Percentiles rank a stretch among this genome's conserved stretches.
Evolutionary conservation across 495 filamentous ascomycete species (phyloP).

Genomic region (Ascobolus immersus): DNA sequence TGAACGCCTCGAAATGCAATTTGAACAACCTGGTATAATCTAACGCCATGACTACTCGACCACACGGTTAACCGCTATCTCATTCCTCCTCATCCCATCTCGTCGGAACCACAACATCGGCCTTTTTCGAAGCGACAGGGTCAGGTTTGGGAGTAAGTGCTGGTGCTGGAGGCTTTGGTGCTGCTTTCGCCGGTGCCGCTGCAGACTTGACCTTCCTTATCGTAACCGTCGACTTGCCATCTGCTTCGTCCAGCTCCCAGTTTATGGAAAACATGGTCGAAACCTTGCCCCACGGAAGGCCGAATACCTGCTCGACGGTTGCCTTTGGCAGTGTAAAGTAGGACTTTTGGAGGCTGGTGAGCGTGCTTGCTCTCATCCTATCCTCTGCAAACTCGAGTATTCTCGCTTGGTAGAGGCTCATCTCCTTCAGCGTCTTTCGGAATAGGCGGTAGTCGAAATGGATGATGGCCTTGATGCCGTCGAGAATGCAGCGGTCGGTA

Average conservation of each 20-base stretch:
- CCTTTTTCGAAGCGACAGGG: no score
- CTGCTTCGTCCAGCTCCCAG: conserved; percentile 42
- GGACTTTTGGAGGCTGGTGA: conserved; percentile 59
- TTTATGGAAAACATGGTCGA: conserved; percentile 38
- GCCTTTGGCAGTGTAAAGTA: conserved; percentile 48
- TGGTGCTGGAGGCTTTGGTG: no score
- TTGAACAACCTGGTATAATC: no score
- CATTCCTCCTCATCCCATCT: no score
- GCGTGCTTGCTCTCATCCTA: conserved; percentile 38
- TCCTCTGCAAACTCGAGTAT: conserved; percentile 61
- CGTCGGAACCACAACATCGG: no score
- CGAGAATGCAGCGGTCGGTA: conserved; percentile 34
- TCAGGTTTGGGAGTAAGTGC: no score
- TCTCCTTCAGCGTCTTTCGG: conserved; percentile 38
- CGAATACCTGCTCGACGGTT: conserved; percentile 37
- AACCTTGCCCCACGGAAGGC: conserved; percentile 40
- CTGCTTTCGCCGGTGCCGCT: conserved; percentile 1
- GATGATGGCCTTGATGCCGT: conserved; percentile 41
- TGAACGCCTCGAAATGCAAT: no score
- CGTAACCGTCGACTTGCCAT: conserved; percentile 41
- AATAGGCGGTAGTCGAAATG: conserved; percentile 65
- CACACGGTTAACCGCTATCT: no score
- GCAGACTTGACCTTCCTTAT: conserved; percentile 25
- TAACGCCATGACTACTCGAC: no score
- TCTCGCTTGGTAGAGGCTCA: conserved; percentile 48